Percentiles rank a stretch among this genome's conserved stretches.
phyloP scores from a whole-genome alignment of 2,329 filamentous ascomycete species.

The Penicillium freii region DNA sequence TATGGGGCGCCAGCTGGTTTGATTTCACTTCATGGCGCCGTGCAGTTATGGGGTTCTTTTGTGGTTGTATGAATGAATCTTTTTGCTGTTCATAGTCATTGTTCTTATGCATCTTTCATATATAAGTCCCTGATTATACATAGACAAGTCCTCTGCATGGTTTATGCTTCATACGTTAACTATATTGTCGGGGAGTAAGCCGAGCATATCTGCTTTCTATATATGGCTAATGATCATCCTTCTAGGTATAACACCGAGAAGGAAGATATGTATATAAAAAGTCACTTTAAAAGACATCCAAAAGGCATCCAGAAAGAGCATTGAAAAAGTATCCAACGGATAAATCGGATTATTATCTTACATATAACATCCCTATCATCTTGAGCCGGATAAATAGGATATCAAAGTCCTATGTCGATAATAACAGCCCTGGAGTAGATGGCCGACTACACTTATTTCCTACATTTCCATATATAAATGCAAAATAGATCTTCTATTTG shows the following conservation, averaged over 20 bases:
- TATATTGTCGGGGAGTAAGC: not conserved
- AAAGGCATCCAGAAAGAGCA: not conserved
- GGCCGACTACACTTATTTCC: not conserved
- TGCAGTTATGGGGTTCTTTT: slow-evolving; percentile 2
- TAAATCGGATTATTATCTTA: not conserved
- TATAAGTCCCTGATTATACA: not conserved
- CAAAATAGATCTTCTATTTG: too few relatives aligned
- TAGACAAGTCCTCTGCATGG: not conserved
- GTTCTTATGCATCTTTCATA: not conserved
- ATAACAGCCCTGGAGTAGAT: too few relatives aligned
- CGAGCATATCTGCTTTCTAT: too few relatives aligned
- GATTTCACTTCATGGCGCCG: not conserved
- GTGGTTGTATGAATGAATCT: slow-evolving; percentile 5
- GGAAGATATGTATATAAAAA: not conserved
- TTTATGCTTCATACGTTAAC: not conserved
- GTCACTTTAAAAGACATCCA: too few relatives aligned
- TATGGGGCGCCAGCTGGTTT: slow-evolving; percentile 9
- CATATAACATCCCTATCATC: not conserved
- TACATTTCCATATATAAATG: too few relatives aligned
- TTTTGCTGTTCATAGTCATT: not conserved
- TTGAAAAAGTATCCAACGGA: too few relatives aligned
- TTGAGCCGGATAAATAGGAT: not conserved
- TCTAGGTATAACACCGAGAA: not conserved
- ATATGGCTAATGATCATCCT: not conserved
- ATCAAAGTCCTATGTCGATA: too few relatives aligned